These are phyloP conservation scores for Scleroderma bovista DNA, from an alignment of 768 basidiomycete species.

Conservation along the genomic window DNA sequence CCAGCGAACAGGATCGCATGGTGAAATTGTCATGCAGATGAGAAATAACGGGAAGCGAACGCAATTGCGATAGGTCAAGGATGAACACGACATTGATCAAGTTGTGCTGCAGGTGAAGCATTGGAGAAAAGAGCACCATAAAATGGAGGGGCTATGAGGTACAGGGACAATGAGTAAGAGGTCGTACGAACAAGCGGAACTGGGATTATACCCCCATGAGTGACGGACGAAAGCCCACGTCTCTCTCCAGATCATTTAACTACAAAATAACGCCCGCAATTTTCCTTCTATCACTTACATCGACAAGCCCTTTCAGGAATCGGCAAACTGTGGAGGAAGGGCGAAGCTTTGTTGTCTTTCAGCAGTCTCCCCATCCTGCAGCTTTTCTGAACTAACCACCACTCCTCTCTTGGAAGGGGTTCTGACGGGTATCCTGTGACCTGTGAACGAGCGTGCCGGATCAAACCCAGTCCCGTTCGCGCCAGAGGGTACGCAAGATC, in stretches of 20 bases:
- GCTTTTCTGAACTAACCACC: too few relatives aligned
- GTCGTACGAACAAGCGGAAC: neutral
- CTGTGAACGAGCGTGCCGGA: constrained; percentile 43
- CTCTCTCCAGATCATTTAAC: constrained; percentile 91
- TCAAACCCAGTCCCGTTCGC: constrained; percentile 70
- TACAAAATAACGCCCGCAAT: constrained; percentile 70
- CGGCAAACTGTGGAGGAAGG: constrained; percentile 38
- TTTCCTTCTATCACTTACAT: constrained; percentile 83
- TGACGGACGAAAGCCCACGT: constrained; percentile 57
- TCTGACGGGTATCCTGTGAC: neutral
- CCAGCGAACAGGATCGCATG: constrained; percentile 75
- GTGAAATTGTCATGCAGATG: constrained; percentile 67
- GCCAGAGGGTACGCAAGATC: constrained; percentile 64
- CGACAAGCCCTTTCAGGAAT: constrained; percentile 67
- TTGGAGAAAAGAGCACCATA: constrained; percentile 64
- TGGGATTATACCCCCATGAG: constrained; percentile 40
- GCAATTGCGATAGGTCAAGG: constrained; percentile 68
- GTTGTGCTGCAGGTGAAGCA: constrained; percentile 73
- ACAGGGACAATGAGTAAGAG: neutral
- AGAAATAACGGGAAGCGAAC: constrained; percentile 56
- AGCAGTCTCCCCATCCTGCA: too few relatives aligned
- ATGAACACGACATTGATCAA: constrained; percentile 79
- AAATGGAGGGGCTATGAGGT: constrained; percentile 27
- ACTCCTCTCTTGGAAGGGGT: neutral
- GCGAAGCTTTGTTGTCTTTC: constrained; percentile 75